Base-by-base conservation (phyloP, 2,329 filamentous ascomycete genomes). In the Pyrenochaeta sp. region DNA sequence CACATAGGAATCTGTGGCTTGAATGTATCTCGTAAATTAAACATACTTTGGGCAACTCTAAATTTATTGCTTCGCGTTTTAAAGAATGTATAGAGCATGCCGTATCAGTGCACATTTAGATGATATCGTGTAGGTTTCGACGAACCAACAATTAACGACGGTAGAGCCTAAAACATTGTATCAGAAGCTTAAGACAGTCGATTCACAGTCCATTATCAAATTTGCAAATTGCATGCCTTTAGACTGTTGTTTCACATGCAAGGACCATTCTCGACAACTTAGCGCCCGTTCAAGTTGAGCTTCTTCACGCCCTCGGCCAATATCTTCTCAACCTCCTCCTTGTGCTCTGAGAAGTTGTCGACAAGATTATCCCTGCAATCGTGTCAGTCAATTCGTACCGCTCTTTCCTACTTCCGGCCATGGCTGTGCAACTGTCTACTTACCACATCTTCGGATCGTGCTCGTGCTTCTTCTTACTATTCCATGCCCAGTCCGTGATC, bases 271-370 rank as follows among this genome's bases (percentile, higher is more conserved):
- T 25, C 40, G 40, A 43, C 2, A 43, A 25, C 25, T 24, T 47
- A 43, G 34, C n/a, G n/a, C 1, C 39, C 30, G 40, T 36, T n/a
- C 48, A 40, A 43, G 40, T 52, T 63, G 30, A 68, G 15, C 45
- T 67, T 69, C 66, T 73, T 71, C 30, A 71, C 61, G 6, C 64
- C 73, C 53, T 76, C 73, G 0, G 71, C 72, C 58, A 84, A 55
- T 51, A 83, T 77, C 62, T 76, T 78, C 51, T 83, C 78, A 10
- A 84, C 74, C 63, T 83, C 82, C 27, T 82, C 77, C 22, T 76
- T 73, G 61, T 84, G 79, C 46, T 67, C 74, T 0, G 78, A 80
- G 58, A 85, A 85, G 63, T 84, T 83, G 64, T 84, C 83, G 1
- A 85, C 81, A 8, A 85, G 71, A 51, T 79, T 75, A 68, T 86